Evolutionary conservation across 2,329 filamentous ascomycete species (phyloP).

Genomic region (Scytalidium sp.): DNA sequence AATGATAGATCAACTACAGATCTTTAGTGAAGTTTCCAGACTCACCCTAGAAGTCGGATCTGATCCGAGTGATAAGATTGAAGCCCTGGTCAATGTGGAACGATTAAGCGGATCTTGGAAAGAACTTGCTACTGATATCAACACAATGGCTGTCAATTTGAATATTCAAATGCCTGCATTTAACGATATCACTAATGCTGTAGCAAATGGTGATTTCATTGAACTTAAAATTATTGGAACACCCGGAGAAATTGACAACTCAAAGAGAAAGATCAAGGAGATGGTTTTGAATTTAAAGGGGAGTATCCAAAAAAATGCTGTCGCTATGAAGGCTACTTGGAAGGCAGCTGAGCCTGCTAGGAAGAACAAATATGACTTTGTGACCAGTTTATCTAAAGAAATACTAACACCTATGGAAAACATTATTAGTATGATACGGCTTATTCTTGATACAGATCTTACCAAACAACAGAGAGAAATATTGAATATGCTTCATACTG

Average conservation of each 20-base stretch:
- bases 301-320: constrained; percentile 94
- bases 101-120: constrained; percentile 83
- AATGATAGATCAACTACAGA: constrained; percentile 95
- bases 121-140: constrained; percentile 76
- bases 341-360: constrained; percentile 96
- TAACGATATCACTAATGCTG: constrained; percentile 69
- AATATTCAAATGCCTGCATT: constrained; percentile 88
- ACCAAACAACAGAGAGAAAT: constrained; percentile 96
- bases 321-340: no score
- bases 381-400: constrained; percentile 99
- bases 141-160: constrained; percentile 79
- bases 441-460: constrained; percentile 91
- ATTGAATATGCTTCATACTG: constrained; percentile 95
- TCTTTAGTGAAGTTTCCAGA: constrained; percentile 90
- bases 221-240: constrained; percentile 96
- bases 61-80: constrained; percentile 73
- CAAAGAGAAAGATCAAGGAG: constrained; percentile 98
- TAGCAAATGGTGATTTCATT: constrained; percentile 79
- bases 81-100: no score
- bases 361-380: constrained; percentile 96
- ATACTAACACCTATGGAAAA: constrained; percentile 94
- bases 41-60: constrained; percentile 89
- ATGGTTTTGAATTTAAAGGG: constrained; percentile 97
- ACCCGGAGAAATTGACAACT: constrained; percentile 97
- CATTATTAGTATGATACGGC: constrained; percentile 96